A percentile compares a stretch with the other conserved stretches of the same genome.
Conservation (phyloP, 192 early-diverging fungal species). For the Coemansia sp. region DNA sequence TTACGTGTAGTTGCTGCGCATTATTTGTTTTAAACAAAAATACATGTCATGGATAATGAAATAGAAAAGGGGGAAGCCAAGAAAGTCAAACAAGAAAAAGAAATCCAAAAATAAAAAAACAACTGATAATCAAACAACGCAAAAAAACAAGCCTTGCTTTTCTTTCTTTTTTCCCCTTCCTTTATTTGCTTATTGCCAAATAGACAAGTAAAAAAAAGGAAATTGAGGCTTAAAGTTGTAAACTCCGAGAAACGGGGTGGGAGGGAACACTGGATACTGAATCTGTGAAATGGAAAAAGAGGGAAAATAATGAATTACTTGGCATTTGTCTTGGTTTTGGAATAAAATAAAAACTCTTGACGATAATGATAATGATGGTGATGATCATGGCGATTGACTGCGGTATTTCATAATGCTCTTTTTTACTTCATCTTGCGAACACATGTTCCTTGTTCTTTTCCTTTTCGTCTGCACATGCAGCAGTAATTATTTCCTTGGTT, state of each 20-base stretch:
- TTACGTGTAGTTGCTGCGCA: background rate
- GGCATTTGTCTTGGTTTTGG: background rate
- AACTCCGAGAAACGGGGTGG: constrained; percentile 1
- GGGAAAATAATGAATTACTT: background rate
- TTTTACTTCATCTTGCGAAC: too few relatives aligned
- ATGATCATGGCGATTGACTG: background rate
- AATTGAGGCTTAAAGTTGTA: background rate
- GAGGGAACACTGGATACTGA: too few relatives aligned
- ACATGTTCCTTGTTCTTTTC: too few relatives aligned
- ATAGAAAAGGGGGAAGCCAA: background rate
- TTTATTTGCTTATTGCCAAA: background rate
- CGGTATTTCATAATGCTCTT: background rate
- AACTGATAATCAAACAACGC: background rate
- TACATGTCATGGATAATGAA: too few relatives aligned
- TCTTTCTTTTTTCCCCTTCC: too few relatives aligned
- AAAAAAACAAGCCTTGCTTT: background rate
- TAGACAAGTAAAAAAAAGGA: background rate
- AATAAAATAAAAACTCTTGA: too few relatives aligned
- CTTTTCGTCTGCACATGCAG: too few relatives aligned
- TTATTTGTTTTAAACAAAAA: background rate
- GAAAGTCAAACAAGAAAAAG: background rate
- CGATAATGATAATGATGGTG: too few relatives aligned
- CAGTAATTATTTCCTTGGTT: too few relatives aligned
- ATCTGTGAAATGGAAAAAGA: background rate
- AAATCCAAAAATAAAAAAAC: background rate